Base-by-base conservation (phyloP, 306 rosid species). In the Carpinus fangiana region DNA sequence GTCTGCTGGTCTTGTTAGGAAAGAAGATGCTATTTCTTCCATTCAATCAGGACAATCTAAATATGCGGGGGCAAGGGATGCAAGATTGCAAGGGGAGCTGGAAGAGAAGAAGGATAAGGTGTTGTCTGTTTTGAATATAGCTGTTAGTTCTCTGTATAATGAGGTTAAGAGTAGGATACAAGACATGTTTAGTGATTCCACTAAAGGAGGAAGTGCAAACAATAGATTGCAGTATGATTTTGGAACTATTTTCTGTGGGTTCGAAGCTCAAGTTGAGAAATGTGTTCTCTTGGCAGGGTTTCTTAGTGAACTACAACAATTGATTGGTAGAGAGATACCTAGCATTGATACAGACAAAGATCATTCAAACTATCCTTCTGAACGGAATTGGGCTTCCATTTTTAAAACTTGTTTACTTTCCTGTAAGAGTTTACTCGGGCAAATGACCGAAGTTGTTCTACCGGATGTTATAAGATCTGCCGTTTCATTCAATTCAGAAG, bases 211-310 rank as follows among this genome's bases (percentile, higher is more conserved):
- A 85, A 77, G 81, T 71, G 81, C 73, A 73, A 82, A 83, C 73
- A 84, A 69, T 60, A 65, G 82, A 76, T 41, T 87, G 75, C 82
- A 73, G 79, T 79, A 67, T 76, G 93, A 86, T 74, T 86, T 87
- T 73, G 90, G 89, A 84, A 79, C 88, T 80, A 81, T 81, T 84
- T 86, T 92, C 86, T 61, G 84, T 53, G 86, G 73, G 86, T 83
- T 94, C 48, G 98, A 92, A 84, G 97, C 86, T 81, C 97, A 92
- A 87, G 92, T 90, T 17, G 98, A 94, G 88, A 92, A 89, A 84
- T 92, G 96, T 79, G 73, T 82, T 79, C 94, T 94, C 73, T 85
- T 94, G 88, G 76, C 93, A 77, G 97, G 86, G 67, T 84, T 89
- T 80, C 88, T 90, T 72, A 78, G 84, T 71, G 97, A 94, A 76